Evolutionary conservation across 768 basidiomycete species (phyloP), one percentile per base, ranked within the genome.

Genomic region (Boletus coccyginus): DNA sequence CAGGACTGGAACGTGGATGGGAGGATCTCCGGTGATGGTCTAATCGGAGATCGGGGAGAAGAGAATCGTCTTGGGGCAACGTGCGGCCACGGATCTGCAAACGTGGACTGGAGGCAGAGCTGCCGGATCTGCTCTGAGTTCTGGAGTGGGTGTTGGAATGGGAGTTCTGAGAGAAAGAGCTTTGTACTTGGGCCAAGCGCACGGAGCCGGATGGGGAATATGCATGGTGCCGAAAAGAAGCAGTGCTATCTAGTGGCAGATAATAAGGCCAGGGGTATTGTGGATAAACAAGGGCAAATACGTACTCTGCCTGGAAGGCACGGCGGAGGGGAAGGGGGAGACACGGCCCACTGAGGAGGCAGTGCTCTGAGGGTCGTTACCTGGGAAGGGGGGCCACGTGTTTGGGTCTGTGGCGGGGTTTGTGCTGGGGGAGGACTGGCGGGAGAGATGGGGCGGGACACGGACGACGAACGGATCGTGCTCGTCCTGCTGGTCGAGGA

Each of bases 31-130:
- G 47, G 32, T 46, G 51, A 27, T 49, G 60, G 59, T 70, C 64
- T 41, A 66, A 69, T 65, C 63, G 59, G 42, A 62, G 52, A 53
- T 70, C 63, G 43, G 55, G 45, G 2, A 32, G 59, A 46, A 51
- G 51, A 42, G 59, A 12, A n/a, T 75, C 70, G 38, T 82, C 81
- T 3, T 65, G 72, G 0, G 77, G 78, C 43, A 83, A 62, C 17
- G 76, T 70, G 56, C 74, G 72, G 21, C 73, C 76, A 57, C 78
- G 72, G 39, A 73, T 49, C 54, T 68, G 67, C 14, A 75, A 48
- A 43, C 68, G 73, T 14, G 82, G 82, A 53, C 82, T 84, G 12
- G 83, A 82, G 6, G 78, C 75, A 19, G 75, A 68, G 62, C 80
- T 82, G 33, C 74, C 77, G 0, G 77, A 72, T 46, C 73, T 73